Evolutionary conservation across 805 yeast genomes (phyloP).

Genomic region (Pachysolen tannophilus): DNA sequence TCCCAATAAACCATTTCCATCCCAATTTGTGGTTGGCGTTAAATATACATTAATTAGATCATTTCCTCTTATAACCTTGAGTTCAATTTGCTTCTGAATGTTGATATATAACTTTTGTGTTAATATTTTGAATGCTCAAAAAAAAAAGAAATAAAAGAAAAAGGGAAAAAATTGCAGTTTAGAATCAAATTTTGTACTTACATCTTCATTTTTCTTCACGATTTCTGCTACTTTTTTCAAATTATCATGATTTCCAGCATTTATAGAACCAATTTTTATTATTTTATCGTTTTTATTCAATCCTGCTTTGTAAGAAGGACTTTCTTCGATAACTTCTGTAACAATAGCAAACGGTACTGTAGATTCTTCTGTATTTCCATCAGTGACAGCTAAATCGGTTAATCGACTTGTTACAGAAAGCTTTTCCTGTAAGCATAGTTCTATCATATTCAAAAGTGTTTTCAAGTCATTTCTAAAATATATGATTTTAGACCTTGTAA

Average conservation of each 20-base stretch:
- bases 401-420: conserved; percentile 11
- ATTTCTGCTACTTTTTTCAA: conserved; percentile 34
- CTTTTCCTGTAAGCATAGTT: conserved; percentile 35
- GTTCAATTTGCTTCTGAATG: conserved; percentile 11
- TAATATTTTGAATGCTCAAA: too few relatives aligned
- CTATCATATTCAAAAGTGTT: conserved; percentile 37
- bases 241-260: conserved; percentile 47
- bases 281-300: conserved; percentile 47
- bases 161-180: too few relatives aligned
- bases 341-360: conserved; percentile 49
- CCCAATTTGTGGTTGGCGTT: conserved; percentile 49
- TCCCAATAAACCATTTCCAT: conserved; percentile 63
- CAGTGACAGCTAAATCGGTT: too few relatives aligned
- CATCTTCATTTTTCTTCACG: conserved; percentile 33
- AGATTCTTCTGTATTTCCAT: conserved; percentile 9
- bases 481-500: conserved; percentile 55
- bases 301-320: conserved; percentile 54
- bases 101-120: neutral
- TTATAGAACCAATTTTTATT: conserved; percentile 42
- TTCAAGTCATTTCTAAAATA: conserved; percentile 64
- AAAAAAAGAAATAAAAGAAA: too few relatives aligned
- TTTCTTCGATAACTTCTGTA: conserved; percentile 34
- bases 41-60: conserved; percentile 20
- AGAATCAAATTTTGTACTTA: too few relatives aligned
- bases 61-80: conserved; percentile 17